Evolutionary conservation across 768 basidiomycete species (phyloP), one percentile per base, ranked within the genome.

Genomic region (Vishniacozyma victoriae): DNA sequence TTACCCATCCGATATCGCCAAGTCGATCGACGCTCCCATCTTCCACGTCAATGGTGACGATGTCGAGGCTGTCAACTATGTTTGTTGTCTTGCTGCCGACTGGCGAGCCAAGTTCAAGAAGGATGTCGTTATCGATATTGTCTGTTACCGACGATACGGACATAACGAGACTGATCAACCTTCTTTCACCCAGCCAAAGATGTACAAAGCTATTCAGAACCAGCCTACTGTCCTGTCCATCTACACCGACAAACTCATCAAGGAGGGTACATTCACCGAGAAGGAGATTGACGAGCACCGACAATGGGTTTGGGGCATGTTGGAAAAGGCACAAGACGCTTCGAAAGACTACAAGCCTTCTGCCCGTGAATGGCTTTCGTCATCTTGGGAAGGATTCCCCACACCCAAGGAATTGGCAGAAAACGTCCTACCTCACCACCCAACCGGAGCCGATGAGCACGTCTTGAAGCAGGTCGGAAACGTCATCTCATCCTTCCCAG

Each of bases 21-120:
- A 99, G 74, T 83, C 90, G 40, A 97, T 97, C 69, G 95, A 99
- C 63, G 80, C 95, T 0, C 93, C 93, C 41, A 96, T 99, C 73
- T 93, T 99, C 83, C 93, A 99, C 73, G 95, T 97, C 66, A 99
- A 99, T 65, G 93, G 93, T 38, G 93, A 99, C 78, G 90, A 96
- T 62, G 86, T 85, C 52, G 93, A 99, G 73, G 93, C 93, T 18
- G 91, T 99, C 72, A 97, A 87, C 72, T 99, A 92, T 67, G 93
- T 99, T 33, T 93, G 89, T 75, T 91, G 93, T 65, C 83, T 99
- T 47, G 95, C 93, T 22, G 93, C 93, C 24, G 93, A 99, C 72
- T 99, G 89, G 75, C 84, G 93, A 41, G 91, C 93, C 59, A 93
- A 90, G 75, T 99, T 84, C 80, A 95, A 93, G 80, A 92, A 87